phyloP scores from a whole-genome alignment of 306 rosid genomes.

The Castanea mollissima region DNA sequence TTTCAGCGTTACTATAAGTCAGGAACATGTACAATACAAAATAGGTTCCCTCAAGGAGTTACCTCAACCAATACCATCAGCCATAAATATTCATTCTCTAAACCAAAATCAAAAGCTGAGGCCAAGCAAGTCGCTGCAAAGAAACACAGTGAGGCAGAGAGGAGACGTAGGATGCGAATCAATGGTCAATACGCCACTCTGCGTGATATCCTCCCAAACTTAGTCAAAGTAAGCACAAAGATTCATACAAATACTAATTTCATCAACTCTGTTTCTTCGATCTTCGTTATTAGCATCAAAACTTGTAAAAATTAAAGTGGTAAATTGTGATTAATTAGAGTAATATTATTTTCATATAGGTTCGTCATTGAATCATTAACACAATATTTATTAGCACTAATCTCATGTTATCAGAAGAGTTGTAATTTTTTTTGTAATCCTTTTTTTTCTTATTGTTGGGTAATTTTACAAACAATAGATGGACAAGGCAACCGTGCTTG shows the following conservation, averaged over 20 bases:
- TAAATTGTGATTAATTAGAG: too few species aligned
- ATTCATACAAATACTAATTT: not conserved
- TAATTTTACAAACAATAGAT: constrained; percentile 29
- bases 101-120: constrained; percentile 50
- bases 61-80: constrained; percentile 20
- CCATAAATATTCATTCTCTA: constrained; percentile 29
- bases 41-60: constrained; percentile 26
- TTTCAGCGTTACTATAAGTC: constrained; percentile 29
- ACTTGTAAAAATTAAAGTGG: not conserved
- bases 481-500: constrained; percentile 72
- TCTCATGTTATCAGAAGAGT: too few species aligned
- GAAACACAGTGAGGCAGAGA: constrained; percentile 76
- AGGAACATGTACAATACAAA: constrained; percentile 20
- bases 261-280: not conserved
- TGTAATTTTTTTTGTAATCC: too few species aligned
- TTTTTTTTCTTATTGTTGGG: not conserved
- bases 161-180: constrained; percentile 69
- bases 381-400: too few species aligned
- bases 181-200: constrained; percentile 63
- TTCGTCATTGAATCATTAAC: too few species aligned
- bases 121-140: constrained; percentile 45
- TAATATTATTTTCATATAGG: too few species aligned
- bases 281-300: not conserved
- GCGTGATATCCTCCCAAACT: constrained; percentile 48
- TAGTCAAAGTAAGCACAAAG: constrained; percentile 48